Conservation (phyloP, 306 rosid species). For the Begonia masoniana region DNA sequence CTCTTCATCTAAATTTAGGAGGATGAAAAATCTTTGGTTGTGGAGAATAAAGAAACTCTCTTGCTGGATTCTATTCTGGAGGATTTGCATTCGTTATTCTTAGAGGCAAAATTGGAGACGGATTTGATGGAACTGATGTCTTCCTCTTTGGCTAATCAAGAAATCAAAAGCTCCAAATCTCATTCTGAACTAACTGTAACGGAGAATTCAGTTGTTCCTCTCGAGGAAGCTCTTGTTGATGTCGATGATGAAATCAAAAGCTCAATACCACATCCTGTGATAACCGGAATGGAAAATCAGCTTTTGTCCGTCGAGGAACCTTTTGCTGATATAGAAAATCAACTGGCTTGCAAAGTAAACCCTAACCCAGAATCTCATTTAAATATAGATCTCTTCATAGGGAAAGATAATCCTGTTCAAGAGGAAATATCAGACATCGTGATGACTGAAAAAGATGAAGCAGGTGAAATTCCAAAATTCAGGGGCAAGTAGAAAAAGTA, state of each 20-base stretch:
- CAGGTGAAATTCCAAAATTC: too few species aligned
- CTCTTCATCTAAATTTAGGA: constrained; percentile 1
- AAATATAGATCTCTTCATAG: background rate
- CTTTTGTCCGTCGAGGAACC: constrained; percentile 10
- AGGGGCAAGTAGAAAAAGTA: constrained; percentile 9
- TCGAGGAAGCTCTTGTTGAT: constrained; percentile 9
- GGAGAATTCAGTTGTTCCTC: constrained; percentile 1
- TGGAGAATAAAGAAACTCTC: constrained; percentile 23
- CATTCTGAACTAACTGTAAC: too few species aligned
- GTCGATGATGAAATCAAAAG: constrained; percentile 4
- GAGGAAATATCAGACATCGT: background rate
- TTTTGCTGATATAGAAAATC: constrained; percentile 8
- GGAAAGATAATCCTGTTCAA: too few species aligned
- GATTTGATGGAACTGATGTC: constrained; percentile 16
- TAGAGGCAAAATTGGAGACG: constrained; percentile 19
- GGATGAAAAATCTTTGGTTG: constrained; percentile 10
- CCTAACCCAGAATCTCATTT: background rate
- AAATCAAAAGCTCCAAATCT: background rate
- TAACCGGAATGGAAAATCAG: constrained; percentile 16
- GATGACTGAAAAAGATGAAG: too few species aligned
- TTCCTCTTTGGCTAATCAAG: constrained; percentile 12
- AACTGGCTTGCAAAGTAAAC: constrained; percentile 3
- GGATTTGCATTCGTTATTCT: constrained; percentile 11
- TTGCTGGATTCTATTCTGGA: constrained; percentile 22
- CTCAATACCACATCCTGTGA: background rate